Base-by-base conservation (phyloP, 192 early-diverging fungal genomes). In the Gamsiella multidivaricata region DNA sequence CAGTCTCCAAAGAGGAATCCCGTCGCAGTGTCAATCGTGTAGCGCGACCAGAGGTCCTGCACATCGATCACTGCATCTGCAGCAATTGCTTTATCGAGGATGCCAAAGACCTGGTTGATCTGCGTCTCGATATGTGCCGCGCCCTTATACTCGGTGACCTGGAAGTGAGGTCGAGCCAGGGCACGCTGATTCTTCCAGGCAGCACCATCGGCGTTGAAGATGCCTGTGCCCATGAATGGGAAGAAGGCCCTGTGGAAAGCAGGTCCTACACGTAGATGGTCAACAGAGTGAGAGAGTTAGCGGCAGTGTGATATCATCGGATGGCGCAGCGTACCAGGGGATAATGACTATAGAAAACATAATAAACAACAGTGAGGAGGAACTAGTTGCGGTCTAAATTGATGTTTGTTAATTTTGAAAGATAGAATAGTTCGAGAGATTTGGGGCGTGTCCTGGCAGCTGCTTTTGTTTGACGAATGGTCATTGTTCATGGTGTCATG, bases 121-220 rank as follows among this genome's bases (percentile, higher is more conserved):
- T 76, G 73, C 6, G 64, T 68, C 46, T 76, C 73, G 41, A 76
- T 76, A 17, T 76, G 73, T 3, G 65, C 73, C 1, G 73, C 73
- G 12, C 73, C 73, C 52, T 76, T 76, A 28, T 76, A 76, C 25
- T 76, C 73, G 10, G 73, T 68, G 36, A 76, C 73, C 32, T 76
- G 73, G 53, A 76, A 76, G 25, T 76, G 73, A 18, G 73, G 73
- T 29, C 73, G 73, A 25, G 73, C 73, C 6, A 76, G 26, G 6
- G 73, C 64, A 20, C 73, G 73, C 26, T 76, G 73, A 59, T 76
- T 76, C 59, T 76, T 76, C 73, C 73, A 76, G 0, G 73, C 73
- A 3, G 73, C 58, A 8, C 73, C 73, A 34, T 76, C 73, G 5
- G 73, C 26, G 15, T 76, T 76, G 45, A 76, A 76, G 53, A 76